Evolutionary conservation across 2,329 filamentous ascomycete genomes (phyloP), one percentile per base, ranked within the genome.

Genomic region (Hypomyces rosellus): DNA sequence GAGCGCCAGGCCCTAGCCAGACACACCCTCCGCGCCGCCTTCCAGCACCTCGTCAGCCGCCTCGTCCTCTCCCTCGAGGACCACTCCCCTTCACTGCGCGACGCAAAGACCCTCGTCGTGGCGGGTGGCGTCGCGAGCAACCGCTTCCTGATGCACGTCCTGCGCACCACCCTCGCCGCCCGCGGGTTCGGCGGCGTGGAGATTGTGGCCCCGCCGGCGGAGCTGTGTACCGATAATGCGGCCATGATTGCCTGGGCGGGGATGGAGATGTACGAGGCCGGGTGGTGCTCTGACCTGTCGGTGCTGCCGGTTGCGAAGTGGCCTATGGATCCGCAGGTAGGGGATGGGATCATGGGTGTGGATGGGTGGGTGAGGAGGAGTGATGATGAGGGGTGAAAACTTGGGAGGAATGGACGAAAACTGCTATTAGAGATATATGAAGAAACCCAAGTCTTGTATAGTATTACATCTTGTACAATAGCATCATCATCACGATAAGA

Each of bases 191-290:
- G 64, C 0, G 59, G 81, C 55, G 65, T 95, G 25, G 60, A 75
- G 11, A 66, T 96, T 7, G 69, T 85, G 30, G 87, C 86, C 49
- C 92, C 93, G n/a, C 90, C 90, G 3, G 68, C 80, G 9, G 74
- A 76, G 39, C 75, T 92, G 48, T 97, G 93, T 64, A 96, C 89
- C 0, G 93, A 99, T 63, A 97, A 99, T 67, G 93, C 93, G 12
- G 89, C 90, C 44, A 99, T 99, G 93, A 91, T 97, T 64, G 92
- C 86, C 1, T 97, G 93, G 92, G 77, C 91, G 1, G 93, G 86
- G 0, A 78, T 91, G 57, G 91, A 97, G 69, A 96, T 99, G 91
- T 96, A 80, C 62, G 78, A 87, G 66, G 81, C 80, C 1, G 91
- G 92, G 0, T 91, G 81, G 75, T 69, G 74, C 52, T 85, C 82